Conservation (phyloP, 345 rosid genomes). For the Eucalyptus erythrocorys region DNA sequence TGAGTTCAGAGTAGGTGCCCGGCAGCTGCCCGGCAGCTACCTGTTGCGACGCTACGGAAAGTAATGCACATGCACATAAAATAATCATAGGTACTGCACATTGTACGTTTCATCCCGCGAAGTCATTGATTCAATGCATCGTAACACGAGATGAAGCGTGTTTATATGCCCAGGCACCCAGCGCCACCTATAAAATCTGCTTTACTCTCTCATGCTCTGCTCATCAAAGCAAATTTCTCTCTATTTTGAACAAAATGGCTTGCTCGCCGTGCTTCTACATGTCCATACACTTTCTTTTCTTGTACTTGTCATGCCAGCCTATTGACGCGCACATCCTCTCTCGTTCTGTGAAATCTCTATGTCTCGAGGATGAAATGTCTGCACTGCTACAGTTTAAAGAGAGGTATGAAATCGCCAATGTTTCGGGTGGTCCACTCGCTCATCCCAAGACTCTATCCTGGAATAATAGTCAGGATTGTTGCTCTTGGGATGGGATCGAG, state of each 20-base stretch:
- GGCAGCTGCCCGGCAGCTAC: not conserved
- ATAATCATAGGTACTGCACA: too few relatives aligned
- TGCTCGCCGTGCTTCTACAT: too few relatives aligned
- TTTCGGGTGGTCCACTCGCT: not conserved
- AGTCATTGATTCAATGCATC: not conserved
- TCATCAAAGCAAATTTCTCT: not conserved
- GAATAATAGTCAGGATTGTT: not conserved
- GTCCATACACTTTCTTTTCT: not conserved
- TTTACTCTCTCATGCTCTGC: not conserved
- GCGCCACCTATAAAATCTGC: not conserved
- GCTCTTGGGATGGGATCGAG: not conserved
- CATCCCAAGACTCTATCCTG: not conserved
- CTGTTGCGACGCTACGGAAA: too few relatives aligned
- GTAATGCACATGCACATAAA: too few relatives aligned
- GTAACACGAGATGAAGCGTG: too few relatives aligned
- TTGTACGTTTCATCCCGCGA: not conserved
- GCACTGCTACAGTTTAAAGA: not conserved
- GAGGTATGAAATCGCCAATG: not conserved
- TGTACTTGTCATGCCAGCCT: not conserved
- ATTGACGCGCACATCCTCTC: not conserved
- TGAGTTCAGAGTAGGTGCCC: not conserved
- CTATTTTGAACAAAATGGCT: not conserved
- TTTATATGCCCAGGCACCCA: not conserved
- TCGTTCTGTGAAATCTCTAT: not conserved
- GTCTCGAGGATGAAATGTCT: not conserved